These are phyloP conservation scores for Coemansia sp. DNA, from an alignment of 192 early-diverging fungal genomes.

Conservation along the genomic window DNA sequence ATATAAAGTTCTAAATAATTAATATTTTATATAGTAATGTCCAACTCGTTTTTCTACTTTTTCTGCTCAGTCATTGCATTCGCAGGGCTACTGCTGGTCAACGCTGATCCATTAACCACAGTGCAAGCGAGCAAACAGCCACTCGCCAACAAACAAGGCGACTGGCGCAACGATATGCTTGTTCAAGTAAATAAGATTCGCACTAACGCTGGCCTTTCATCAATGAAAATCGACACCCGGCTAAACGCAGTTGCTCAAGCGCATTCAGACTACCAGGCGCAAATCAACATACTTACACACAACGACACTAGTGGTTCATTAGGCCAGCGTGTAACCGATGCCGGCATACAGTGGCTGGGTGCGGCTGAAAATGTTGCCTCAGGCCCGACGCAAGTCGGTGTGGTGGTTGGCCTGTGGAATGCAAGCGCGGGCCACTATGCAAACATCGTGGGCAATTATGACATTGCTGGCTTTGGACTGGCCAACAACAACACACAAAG, in stretches of 20 bases:
- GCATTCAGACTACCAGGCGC: slow-evolving; percentile 37
- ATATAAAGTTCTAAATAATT: no score
- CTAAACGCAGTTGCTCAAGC: slow-evolving; percentile 30
- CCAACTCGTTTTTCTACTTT: no score
- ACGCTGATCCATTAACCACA: no score
- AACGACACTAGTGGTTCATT: slow-evolving; percentile 23
- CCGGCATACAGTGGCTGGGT: slow-evolving; percentile 25
- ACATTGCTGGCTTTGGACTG: slow-evolving; percentile 37
- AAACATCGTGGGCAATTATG: slow-evolving; percentile 46
- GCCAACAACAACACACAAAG: neutral
- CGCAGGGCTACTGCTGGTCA: no score
- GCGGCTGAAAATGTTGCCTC: slow-evolving; percentile 35
- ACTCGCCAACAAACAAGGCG: no score
- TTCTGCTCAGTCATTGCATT: no score
- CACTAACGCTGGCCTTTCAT: slow-evolving; percentile 16
- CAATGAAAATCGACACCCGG: slow-evolving; percentile 15
- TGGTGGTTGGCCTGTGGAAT: slow-evolving; percentile 15
- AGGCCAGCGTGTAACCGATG: slow-evolving; percentile 17
- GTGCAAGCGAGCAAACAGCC: no score
- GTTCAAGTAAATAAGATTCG: slow-evolving; percentile 30
- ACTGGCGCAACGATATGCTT: slow-evolving; percentile 28
- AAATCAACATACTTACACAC: slow-evolving; percentile 25
- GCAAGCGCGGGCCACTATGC: slow-evolving; percentile 25
- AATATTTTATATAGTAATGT: no score
- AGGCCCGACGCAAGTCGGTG: slow-evolving; percentile 16